A percentile compares a stretch with the other conserved stretches of the same genome.
Evolutionary conservation across 306 rosid species (phyloP).

Genomic region (Vigna unguiculata): DNA sequence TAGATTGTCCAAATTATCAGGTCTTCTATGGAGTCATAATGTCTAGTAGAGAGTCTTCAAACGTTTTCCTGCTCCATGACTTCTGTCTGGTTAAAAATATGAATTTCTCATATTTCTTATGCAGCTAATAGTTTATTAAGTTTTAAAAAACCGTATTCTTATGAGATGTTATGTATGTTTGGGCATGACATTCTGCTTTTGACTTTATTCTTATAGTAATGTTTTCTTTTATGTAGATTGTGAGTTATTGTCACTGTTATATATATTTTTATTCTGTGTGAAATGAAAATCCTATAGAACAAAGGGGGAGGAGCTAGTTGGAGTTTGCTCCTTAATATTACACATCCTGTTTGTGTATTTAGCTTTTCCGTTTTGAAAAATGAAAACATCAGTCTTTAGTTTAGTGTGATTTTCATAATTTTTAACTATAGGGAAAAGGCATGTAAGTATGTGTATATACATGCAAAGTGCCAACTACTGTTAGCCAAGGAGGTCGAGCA

Average conservation of each 20-base stretch:
- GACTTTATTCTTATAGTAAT: slow-evolving; percentile 1
- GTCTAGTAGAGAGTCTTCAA: slow-evolving; percentile 1
- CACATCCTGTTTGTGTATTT: background rate
- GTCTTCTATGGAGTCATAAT: background rate
- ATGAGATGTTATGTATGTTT: background rate
- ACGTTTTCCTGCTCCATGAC: background rate
- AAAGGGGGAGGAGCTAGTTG: background rate
- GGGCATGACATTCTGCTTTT: background rate
- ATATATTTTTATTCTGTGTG: background rate
- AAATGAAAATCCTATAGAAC: slow-evolving; percentile 16
- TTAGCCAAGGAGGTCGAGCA: background rate
- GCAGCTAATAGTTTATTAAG: background rate
- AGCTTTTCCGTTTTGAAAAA: background rate
- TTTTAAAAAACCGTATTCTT: background rate
- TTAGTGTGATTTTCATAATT: background rate
- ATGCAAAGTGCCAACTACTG: background rate
- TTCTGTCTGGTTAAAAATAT: background rate
- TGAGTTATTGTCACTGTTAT: background rate
- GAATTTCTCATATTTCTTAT: background rate
- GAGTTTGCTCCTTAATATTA: background rate
- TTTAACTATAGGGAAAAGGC: background rate
- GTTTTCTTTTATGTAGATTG: background rate
- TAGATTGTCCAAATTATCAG: background rate
- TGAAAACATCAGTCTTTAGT: background rate
- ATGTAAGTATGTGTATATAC: background rate